Base-by-base conservation (phyloP, 1,284 basidiomycete species). In the Pseudozyma thailandica region DNA sequence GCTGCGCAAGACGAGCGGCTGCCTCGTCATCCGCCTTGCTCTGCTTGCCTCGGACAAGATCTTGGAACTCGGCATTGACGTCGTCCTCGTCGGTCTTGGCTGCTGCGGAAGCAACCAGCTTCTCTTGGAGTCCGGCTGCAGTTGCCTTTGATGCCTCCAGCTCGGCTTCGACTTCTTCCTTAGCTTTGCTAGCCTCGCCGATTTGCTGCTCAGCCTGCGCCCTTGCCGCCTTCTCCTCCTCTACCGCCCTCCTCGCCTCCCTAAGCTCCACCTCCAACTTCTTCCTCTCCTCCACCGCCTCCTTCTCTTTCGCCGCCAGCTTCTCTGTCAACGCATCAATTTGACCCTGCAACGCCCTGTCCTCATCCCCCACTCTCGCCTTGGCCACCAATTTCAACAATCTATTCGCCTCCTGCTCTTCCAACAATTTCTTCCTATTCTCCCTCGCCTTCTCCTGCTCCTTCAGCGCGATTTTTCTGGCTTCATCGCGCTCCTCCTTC, bases 401-500 rank as follows among this genome's bases (percentile, higher is more conserved):
- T 4, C 66, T 28, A 23, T 69, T 74, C 9, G 66, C 71, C 53
- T 77, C 75, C 49, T 56, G 54, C 23, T 69, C 71, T 35, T 69
- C 71, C n/a, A 52, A 18, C 33, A 61, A 20, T n/a, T 38, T 47
- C 16, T 45, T 55, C 21, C 46, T 50, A 28, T 61, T 53, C 61
- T 73, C 61, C 4, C 66, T 50, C 30, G 69, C 66, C 30, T 56
- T 57, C 20, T 74, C 68, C 28, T 62, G 63, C 48, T 65, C 57
- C 47, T 70, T 60, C n/a, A 74, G 43, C 20, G 66, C 72, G 6
- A 60, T 56, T 27, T 26, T 41, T 26, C 70, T 45, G 2, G 75
- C 73, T 27, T 75, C 75, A 43, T 77, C 75, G 2, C 71, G 43
- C 21, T 75, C 75, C 12, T 47, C 45, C 21, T 63, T 50, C n/a